A percentile compares a stretch with the other conserved stretches of the same genome.
phyloP scores from a whole-genome alignment of 2,329 filamentous ascomycete species.

The Coniochaeta ligniaria region DNA sequence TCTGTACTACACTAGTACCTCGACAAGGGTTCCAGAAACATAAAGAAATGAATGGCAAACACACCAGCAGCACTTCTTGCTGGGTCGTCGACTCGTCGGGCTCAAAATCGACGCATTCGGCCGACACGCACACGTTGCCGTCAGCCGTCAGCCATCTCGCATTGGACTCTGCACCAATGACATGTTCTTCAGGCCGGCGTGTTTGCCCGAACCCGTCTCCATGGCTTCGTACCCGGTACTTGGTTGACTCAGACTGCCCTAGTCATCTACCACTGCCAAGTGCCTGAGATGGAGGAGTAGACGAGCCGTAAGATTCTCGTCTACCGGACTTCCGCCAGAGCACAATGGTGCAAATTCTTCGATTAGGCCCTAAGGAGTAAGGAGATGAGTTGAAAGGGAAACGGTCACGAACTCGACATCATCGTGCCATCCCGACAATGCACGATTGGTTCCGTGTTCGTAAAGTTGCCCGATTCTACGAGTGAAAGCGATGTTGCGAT shows the following conservation, averaged over 20 bases:
- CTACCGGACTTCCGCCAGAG: background rate
- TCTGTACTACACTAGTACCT: background rate
- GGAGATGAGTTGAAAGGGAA: background rate
- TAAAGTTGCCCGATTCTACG: background rate
- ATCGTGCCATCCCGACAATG: background rate
- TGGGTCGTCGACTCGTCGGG: background rate
- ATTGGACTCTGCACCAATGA: background rate
- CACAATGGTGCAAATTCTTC: background rate
- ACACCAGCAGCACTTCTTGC: background rate
- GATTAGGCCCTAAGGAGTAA: background rate
- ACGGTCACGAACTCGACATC: background rate
- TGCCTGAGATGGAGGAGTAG: too few relatives aligned
- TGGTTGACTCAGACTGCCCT: too few relatives aligned
- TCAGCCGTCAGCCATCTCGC: background rate
- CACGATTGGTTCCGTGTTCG: background rate
- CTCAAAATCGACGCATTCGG: background rate
- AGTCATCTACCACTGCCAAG: background rate
- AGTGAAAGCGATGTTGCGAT: background rate
- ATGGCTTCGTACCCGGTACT: background rate
- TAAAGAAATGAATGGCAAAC: background rate
- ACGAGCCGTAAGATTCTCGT: background rate
- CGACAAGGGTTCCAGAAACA: background rate
- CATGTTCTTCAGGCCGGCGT: background rate
- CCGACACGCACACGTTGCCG: background rate
- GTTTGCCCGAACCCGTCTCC: background rate